Evolutionary conservation across 352 stramenopile species (phyloP).

Genomic region (Phytopythium vexans): DNA sequence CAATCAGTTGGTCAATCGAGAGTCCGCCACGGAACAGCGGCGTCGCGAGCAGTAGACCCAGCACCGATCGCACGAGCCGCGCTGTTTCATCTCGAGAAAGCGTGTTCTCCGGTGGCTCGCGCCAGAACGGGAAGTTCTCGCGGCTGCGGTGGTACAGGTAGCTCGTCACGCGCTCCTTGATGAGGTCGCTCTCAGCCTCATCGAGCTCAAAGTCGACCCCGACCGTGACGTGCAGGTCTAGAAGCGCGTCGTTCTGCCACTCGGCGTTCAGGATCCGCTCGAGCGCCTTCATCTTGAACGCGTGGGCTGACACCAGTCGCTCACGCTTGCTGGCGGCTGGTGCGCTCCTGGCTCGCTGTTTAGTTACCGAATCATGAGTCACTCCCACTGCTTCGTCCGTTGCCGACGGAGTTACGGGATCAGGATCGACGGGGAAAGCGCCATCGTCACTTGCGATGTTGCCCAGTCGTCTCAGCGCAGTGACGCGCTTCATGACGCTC

Average conservation of each 20-base stretch:
- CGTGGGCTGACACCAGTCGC: constrained; percentile 34
- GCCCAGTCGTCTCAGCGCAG: constrained; percentile 6
- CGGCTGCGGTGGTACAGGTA: constrained; percentile 54
- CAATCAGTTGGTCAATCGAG: constrained; percentile 51
- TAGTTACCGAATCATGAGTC: not conserved
- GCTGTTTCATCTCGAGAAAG: constrained; percentile 51
- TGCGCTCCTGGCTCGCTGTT: constrained; percentile 12
- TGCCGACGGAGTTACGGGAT: no score
- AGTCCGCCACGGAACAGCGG: constrained; percentile 26
- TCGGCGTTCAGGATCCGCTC: constrained; percentile 35
- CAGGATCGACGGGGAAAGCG: not conserved
- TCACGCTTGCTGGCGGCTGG: constrained; percentile 8
- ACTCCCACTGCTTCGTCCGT: no score
- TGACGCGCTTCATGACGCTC: constrained; percentile 33
- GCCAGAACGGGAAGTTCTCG: constrained; percentile 63
- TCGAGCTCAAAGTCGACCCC: constrained; percentile 6
- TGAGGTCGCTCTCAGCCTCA: constrained; percentile 16
- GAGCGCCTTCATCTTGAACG: constrained; percentile 59
- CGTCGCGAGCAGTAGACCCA: constrained; percentile 26
- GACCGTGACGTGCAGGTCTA: no score
- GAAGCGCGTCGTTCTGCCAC: constrained; percentile 8
- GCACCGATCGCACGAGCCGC: constrained; percentile 28
- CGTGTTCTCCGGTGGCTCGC: constrained; percentile 25
- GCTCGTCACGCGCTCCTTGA: constrained; percentile 50
- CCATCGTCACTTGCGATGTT: constrained; percentile 13